phyloP scores from a whole-genome alignment of 1,284 basidiomycete species.

The Cryptococcus sp. region DNA sequence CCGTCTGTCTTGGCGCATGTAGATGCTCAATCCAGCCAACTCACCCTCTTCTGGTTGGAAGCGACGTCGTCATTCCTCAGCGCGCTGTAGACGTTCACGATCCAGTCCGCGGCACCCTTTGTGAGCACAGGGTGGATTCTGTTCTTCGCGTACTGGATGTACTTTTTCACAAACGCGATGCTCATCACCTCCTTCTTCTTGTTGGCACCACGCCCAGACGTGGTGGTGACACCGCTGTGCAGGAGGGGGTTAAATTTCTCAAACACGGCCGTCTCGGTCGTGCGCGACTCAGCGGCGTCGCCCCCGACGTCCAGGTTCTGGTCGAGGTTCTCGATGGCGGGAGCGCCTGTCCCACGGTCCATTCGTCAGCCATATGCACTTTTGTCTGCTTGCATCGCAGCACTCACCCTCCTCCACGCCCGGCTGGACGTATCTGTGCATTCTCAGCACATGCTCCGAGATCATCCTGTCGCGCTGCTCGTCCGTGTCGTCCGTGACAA shows the following conservation, averaged over 20 bases:
- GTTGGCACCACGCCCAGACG: slow-evolving; percentile 57
- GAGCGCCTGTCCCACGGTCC: slow-evolving; percentile 53
- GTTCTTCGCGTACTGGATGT: slow-evolving; percentile 95
- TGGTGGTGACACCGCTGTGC: slow-evolving; percentile 72
- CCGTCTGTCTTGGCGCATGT: slow-evolving; percentile 4
- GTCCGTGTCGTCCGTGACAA: slow-evolving; percentile 97
- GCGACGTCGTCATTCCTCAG: slow-evolving; percentile 90
- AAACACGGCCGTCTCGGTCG: slow-evolving; percentile 71
- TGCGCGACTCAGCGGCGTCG: slow-evolving; percentile 56
- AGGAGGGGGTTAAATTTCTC: slow-evolving; percentile 96
- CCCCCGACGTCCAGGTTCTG: slow-evolving; percentile 82
- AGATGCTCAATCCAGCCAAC: slow-evolving; percentile 19
- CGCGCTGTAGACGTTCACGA: slow-evolving; percentile 87
- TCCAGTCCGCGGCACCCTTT: slow-evolving; percentile 90
- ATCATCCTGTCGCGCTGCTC: slow-evolving; percentile 91
- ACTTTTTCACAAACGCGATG: slow-evolving; percentile 96
- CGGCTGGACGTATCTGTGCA: slow-evolving; percentile 95
- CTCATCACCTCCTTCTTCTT: slow-evolving; percentile 82
- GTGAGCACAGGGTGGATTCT: slow-evolving; percentile 79
- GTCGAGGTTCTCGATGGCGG: slow-evolving; percentile 79
- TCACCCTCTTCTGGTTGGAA: slow-evolving; percentile 81
- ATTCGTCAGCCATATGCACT: not conserved
- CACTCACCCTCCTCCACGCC: slow-evolving; percentile 85
- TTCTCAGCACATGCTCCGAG: slow-evolving; percentile 94
- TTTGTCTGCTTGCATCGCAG: not conserved